Evolutionary conservation across 352 stramenopile species (phyloP).

Genomic region (Blastocystis hominis): DNA sequence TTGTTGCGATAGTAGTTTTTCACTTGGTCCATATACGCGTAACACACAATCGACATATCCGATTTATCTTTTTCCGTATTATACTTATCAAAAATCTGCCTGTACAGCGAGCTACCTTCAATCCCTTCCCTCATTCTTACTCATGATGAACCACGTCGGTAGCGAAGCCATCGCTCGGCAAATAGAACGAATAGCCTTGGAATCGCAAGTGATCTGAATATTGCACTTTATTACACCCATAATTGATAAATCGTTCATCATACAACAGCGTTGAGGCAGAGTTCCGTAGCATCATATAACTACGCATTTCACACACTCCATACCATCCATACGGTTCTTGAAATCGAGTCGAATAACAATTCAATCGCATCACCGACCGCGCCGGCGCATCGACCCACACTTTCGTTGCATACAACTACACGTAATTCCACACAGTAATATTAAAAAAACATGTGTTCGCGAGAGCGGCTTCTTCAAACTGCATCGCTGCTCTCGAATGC

Average conservation of each 20-base stretch:
- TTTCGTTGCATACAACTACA: not conserved
- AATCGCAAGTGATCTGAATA: conserved; percentile 16
- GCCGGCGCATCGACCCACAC: not conserved
- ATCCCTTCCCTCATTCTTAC: not conserved
- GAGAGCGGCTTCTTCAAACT: not conserved
- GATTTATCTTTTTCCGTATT: not conserved
- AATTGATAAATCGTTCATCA: conserved; percentile 55
- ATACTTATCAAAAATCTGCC: not conserved
- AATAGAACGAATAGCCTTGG: conserved; percentile 15
- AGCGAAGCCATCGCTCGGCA: conserved; percentile 1
- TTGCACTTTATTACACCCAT: conserved; percentile 52
- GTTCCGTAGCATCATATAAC: conserved; percentile 35
- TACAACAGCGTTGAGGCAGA: not conserved
- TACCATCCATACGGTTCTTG: not conserved
- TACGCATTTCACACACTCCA: not conserved
- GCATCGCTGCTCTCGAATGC: not conserved
- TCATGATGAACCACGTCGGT: conserved; percentile 27
- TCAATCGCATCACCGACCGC: not conserved
- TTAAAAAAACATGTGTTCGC: not conserved
- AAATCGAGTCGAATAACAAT: conserved; percentile 10
- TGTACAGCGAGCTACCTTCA: not conserved
- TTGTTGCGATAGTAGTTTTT: not conserved
- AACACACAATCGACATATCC: conserved; percentile 32
- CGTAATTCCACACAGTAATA: not conserved
- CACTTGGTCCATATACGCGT: not conserved